phyloP scores from a whole-genome alignment of 331 rosid species.

The Pyracantha coccinea region DNA sequence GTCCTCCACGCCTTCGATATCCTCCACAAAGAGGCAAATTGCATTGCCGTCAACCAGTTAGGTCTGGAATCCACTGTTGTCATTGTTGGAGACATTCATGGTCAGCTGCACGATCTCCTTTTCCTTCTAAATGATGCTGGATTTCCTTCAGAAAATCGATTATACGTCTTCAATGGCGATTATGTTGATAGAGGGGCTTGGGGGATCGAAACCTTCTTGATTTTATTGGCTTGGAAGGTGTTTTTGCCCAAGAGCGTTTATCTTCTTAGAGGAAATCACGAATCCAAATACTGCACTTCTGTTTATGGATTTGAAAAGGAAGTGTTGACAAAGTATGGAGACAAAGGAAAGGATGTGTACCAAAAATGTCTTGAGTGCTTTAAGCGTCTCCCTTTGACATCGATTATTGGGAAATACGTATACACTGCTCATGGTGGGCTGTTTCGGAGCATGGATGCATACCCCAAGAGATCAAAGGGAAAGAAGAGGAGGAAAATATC shows the following conservation, averaged over 20 bases:
- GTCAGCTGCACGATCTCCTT: conserved; percentile 66
- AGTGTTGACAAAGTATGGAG: conserved; percentile 41
- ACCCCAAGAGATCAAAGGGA: conserved; percentile 61
- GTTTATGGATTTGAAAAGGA: conserved; percentile 83
- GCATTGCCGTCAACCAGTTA: conserved; percentile 36
- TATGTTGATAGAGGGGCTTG: conserved; percentile 91
- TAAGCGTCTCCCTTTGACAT: conserved; percentile 77
- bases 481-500: conserved; percentile 57
- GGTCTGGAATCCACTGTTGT: conserved; percentile 28
- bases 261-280: conserved; percentile 81
- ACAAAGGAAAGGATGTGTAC: conserved; percentile 54
- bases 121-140: conserved; percentile 64
- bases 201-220: conserved; percentile 74
- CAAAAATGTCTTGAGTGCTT: conserved; percentile 78
- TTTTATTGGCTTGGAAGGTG: conserved; percentile 79
- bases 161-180: conserved; percentile 69
- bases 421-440: conserved; percentile 91
- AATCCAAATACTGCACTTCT: conserved; percentile 84
- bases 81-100: conserved; percentile 79
- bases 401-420: conserved; percentile 62
- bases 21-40: conserved; percentile 78
- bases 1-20: conserved; percentile 49
- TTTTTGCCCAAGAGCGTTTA: conserved; percentile 48
- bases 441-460: conserved; percentile 50
- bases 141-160: conserved; percentile 44